Evolutionary conservation across 495 filamentous ascomycete genomes (phyloP).

Genomic region (Xylaria scruposa): DNA sequence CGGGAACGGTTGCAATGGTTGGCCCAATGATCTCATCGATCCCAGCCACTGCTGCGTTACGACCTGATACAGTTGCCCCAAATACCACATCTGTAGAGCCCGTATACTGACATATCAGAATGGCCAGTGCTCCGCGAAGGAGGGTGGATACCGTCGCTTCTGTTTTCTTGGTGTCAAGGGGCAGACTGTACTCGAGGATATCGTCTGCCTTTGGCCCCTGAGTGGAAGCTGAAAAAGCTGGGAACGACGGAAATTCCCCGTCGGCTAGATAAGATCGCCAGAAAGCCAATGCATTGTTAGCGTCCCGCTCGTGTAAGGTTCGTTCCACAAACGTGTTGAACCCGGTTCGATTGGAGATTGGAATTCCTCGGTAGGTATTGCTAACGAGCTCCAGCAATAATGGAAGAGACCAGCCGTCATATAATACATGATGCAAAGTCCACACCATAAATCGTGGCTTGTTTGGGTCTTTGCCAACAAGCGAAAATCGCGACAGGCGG

Average conservation of each 20-base stretch:
- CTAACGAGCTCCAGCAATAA: background rate
- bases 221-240: background rate
- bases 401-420: background rate
- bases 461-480: background rate
- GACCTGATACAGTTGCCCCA: slow-evolving; percentile 53
- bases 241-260: background rate
- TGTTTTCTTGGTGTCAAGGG: background rate
- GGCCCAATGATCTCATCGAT: slow-evolving; percentile 60
- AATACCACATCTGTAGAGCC: slow-evolving; percentile 46
- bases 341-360: background rate
- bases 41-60: slow-evolving; percentile 48
- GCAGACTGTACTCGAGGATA: background rate
- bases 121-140: slow-evolving; percentile 35
- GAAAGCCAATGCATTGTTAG: background rate
- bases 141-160: background rate
- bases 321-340: background rate
- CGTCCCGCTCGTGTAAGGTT: background rate
- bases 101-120: slow-evolving; percentile 38
- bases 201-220: background rate
- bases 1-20: slow-evolving; percentile 64
- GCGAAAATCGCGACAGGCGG: background rate
- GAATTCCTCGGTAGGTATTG: background rate
- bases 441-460: background rate
- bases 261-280: background rate
- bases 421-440: background rate